Conservation (phyloP, 495 filamentous ascomycete genomes). For the Xylaria sp. region DNA sequence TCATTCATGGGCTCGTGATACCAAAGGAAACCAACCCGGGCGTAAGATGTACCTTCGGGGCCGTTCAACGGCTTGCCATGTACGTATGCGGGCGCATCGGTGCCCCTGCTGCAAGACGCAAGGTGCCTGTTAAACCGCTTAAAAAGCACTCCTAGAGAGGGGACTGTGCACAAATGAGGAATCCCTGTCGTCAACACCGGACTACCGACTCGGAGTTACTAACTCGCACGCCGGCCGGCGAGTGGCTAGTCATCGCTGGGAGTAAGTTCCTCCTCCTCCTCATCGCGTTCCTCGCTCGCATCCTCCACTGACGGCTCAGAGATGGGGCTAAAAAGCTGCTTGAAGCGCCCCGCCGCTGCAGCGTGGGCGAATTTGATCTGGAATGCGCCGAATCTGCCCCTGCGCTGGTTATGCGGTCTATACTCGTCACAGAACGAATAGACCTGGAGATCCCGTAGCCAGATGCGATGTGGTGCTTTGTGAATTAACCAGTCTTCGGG, state of each 20-base stretch:
- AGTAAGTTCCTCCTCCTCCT: slow-evolving; percentile 6
- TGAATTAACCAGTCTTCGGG: slow-evolving; percentile 65
- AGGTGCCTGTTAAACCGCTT: background rate
- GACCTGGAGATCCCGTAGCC: slow-evolving; percentile 66
- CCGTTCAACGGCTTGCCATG: background rate
- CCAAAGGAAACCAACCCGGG: background rate
- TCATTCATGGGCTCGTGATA: background rate
- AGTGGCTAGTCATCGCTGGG: background rate
- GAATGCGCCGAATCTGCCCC: slow-evolving; percentile 50
- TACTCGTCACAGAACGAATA: slow-evolving; percentile 71
- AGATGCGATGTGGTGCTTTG: slow-evolving; percentile 58
- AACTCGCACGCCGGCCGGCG: background rate
- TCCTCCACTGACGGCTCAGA: slow-evolving; percentile 13
- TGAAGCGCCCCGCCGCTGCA: slow-evolving; percentile 18
- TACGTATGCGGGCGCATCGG: background rate
- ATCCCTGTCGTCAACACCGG: background rate
- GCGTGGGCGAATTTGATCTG: slow-evolving; percentile 52
- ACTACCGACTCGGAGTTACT: background rate
- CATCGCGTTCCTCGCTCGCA: slow-evolving; percentile 19
- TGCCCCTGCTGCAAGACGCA: background rate
- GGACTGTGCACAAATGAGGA: background rate
- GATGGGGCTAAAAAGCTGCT: slow-evolving; percentile 22
- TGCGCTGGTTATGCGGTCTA: slow-evolving; percentile 52
- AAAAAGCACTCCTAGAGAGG: background rate
- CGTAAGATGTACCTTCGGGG: background rate